Evolutionary conservation across 2,329 filamentous ascomycete genomes (phyloP).

Genomic region (Coleophoma cylindrospora): DNA sequence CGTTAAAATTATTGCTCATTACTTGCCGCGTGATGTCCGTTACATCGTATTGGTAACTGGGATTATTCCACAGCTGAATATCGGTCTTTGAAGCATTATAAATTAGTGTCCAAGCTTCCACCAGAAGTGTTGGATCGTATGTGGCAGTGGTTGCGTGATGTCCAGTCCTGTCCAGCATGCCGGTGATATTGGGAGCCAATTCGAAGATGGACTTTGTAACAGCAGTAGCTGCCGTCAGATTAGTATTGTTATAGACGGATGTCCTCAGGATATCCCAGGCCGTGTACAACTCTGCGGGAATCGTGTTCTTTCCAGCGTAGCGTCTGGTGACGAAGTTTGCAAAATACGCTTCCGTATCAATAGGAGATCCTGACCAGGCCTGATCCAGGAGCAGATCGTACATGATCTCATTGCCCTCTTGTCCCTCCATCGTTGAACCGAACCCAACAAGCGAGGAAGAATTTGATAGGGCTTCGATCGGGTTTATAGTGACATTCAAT

Average conservation of each 20-base stretch:
- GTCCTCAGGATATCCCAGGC: constrained; percentile 41
- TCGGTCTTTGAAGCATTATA: constrained; percentile 28
- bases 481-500: constrained; percentile 39
- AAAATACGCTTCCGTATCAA: constrained; percentile 41
- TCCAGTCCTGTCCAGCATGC: constrained; percentile 33
- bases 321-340: constrained; percentile 37
- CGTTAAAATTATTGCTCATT: constrained; percentile 39
- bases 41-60: constrained; percentile 39
- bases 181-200: constrained; percentile 35
- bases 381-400: constrained; percentile 46
- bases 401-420: constrained; percentile 48
- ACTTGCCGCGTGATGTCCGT: constrained; percentile 45
- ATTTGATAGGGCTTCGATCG: constrained; percentile 36
- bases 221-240: constrained; percentile 29
- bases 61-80: constrained; percentile 31
- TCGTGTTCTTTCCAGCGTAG: constrained; percentile 27
- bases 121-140: constrained; percentile 34
- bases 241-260: constrained; percentile 43
- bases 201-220: constrained; percentile 42
- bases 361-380: constrained; percentile 38
- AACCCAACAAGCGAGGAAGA: constrained; percentile 40
- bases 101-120: constrained; percentile 33
- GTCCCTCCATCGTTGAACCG: constrained; percentile 42
- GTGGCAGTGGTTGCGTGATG: constrained; percentile 35
- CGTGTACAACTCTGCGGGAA: constrained; percentile 30